A percentile compares a stretch with the other conserved stretches of the same genome.
Conservation (phyloP, 228 moss, liverwort and hornwort genomes). For the Sphagnum fallax region DNA sequence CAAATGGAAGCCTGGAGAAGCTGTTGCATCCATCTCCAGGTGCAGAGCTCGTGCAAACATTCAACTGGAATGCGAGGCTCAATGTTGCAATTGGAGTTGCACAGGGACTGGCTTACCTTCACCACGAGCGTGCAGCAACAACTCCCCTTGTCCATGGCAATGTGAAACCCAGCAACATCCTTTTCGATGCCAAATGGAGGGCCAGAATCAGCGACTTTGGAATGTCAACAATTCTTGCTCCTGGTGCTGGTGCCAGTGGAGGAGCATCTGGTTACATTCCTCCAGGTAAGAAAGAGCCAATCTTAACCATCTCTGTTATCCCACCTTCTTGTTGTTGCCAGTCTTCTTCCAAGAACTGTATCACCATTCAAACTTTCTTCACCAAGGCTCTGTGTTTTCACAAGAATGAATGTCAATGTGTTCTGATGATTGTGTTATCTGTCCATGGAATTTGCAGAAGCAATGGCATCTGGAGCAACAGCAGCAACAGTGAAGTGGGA, state of each 20-base stretch:
- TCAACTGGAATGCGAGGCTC: conserved; percentile 31
- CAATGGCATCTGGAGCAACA: conserved; percentile 12
- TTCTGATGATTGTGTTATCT: background rate
- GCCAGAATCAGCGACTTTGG: conserved; percentile 34
- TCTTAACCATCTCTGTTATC: background rate
- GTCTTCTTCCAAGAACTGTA: background rate
- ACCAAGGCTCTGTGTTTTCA: background rate
- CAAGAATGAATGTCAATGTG: background rate
- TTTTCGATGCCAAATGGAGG: conserved; percentile 33
- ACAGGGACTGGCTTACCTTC: conserved; percentile 32
- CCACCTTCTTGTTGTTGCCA: background rate
- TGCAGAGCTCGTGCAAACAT: conserved; percentile 17
- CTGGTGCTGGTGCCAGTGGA: conserved; percentile 15
- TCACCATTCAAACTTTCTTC: too few relatives aligned
- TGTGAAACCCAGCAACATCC: conserved; percentile 42
- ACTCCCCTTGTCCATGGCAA: conserved; percentile 39
- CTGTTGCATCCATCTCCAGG: conserved; percentile 19
- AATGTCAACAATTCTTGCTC: conserved; percentile 17
- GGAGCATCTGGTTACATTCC: conserved; percentile 28
- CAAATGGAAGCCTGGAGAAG: conserved; percentile 28
- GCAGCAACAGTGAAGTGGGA: conserved; percentile 27
- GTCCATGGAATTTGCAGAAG: background rate
- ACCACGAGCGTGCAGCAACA: conserved; percentile 12
- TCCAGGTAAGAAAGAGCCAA: conserved; percentile 17
- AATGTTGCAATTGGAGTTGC: conserved; percentile 28